Percentiles rank a stretch among this genome's conserved stretches.
These are phyloP conservation scores for Oryza meridionalis DNA, from an alignment of 176 grass and related monocot genomes.

Conservation along the genomic window DNA sequence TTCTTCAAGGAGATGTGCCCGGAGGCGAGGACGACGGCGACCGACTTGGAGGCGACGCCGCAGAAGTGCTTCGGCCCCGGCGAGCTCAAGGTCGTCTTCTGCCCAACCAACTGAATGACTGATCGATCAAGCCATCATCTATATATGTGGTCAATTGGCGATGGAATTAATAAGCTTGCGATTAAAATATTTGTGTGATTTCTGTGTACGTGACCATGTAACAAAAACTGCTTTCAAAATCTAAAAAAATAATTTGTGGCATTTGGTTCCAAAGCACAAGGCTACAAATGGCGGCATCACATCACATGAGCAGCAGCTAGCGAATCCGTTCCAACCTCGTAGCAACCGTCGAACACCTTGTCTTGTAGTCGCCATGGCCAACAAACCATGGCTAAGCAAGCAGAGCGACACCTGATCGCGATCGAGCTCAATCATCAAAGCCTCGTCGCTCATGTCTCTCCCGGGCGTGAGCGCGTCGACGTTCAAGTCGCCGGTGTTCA, in stretches of 20 bases:
- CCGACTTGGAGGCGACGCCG: conserved; percentile 43
- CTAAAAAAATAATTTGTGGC: no score
- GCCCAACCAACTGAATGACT: neutral
- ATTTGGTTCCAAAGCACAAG: neutral
- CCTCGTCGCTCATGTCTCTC: neutral
- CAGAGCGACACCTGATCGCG: neutral
- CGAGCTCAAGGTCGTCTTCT: conserved; percentile 47
- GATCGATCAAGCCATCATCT: neutral
- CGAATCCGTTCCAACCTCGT: neutral
- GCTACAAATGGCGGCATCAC: neutral
- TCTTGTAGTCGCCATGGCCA: neutral
- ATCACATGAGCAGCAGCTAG: neutral
- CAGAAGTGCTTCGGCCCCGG: conserved; percentile 43
- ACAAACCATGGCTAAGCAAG: neutral
- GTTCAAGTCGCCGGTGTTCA: conserved; percentile 46
- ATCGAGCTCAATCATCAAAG: neutral
- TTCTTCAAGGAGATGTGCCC: conserved; percentile 48
- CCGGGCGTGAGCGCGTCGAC: neutral
- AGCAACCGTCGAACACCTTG: neutral
- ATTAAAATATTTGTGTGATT: neutral
- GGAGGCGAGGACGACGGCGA: conserved; percentile 44
- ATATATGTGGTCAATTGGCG: neutral
- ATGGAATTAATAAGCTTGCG: neutral
- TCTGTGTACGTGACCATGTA: neutral
- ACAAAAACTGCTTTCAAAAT: neutral